These are phyloP conservation scores for Chytriomyces confervae DNA, from an alignment of 192 early-diverging fungal species.

Conservation along the genomic window DNA sequence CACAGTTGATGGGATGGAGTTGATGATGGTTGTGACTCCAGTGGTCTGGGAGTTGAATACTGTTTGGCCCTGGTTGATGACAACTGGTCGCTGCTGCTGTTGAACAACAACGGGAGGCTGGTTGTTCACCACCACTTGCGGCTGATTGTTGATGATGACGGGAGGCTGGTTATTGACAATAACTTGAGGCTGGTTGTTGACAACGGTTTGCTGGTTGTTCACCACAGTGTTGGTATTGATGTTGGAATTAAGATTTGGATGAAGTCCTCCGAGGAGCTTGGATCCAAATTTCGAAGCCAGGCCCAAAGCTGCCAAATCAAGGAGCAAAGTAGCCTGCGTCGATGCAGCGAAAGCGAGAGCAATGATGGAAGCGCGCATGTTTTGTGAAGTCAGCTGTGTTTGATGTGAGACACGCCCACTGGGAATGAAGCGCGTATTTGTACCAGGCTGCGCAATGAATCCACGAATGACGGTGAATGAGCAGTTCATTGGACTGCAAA, in stretches of 20 bases:
- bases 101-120: not conserved
- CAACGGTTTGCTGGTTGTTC: not conserved
- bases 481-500: too few relatives aligned
- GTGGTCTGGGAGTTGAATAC: not conserved
- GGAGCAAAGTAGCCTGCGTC: not conserved
- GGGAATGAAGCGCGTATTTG: too few relatives aligned
- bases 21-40: not conserved
- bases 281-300: not conserved
- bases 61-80: not conserved
- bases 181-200: not conserved
- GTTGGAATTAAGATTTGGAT: not conserved
- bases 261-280: not conserved
- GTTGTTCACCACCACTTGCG: not conserved
- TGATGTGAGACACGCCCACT: too few relatives aligned
- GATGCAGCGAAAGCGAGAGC: not conserved
- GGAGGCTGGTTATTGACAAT: not conserved
- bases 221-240: too few relatives aligned
- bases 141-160: not conserved
- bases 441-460: too few relatives aligned
- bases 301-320: not conserved
- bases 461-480: too few relatives aligned
- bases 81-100: not conserved
- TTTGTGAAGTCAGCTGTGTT: not conserved
- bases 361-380: not conserved
- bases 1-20: not conserved